phyloP scores from a whole-genome alignment of 306 rosid genomes.

The Purshia tridentata region DNA sequence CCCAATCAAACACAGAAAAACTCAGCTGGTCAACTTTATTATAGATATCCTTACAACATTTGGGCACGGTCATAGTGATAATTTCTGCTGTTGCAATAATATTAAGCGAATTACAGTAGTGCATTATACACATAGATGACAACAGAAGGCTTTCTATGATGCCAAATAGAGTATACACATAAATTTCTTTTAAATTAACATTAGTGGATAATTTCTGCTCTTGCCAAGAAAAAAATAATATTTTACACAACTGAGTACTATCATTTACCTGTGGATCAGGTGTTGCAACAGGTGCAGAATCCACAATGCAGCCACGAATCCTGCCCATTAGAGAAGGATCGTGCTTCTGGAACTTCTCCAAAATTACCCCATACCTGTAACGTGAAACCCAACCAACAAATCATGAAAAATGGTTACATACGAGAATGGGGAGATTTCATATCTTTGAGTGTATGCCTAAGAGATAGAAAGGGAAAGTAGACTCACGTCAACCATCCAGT shows the following conservation, averaged over 20 bases:
- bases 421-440: conserved; percentile 10
- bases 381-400: conserved; percentile 19
- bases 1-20: not conserved
- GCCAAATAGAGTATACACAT: not conserved
- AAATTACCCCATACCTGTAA: conserved; percentile 77
- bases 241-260: not conserved
- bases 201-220: not conserved
- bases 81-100: not conserved
- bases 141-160: not conserved
- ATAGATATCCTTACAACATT: not conserved
- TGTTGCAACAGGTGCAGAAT: conserved; percentile 95
- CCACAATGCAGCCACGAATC: conserved; percentile 91
- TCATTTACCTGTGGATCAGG: conserved; percentile 79
- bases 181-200: not conserved
- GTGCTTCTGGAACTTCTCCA: conserved; percentile 69
- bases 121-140: too few species aligned
- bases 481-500: conserved; percentile 98
- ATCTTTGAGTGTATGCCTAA: not conserved
- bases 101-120: not conserved
- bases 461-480: not conserved
- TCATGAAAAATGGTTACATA: conserved; percentile 12
- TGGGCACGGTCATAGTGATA: not conserved
- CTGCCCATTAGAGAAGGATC: conserved; percentile 55
- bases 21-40: not conserved
- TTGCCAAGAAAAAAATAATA: not conserved